phyloP scores from a whole-genome alignment of 768 basidiomycete genomes.

The Dacryopinax primogenitus region DNA sequence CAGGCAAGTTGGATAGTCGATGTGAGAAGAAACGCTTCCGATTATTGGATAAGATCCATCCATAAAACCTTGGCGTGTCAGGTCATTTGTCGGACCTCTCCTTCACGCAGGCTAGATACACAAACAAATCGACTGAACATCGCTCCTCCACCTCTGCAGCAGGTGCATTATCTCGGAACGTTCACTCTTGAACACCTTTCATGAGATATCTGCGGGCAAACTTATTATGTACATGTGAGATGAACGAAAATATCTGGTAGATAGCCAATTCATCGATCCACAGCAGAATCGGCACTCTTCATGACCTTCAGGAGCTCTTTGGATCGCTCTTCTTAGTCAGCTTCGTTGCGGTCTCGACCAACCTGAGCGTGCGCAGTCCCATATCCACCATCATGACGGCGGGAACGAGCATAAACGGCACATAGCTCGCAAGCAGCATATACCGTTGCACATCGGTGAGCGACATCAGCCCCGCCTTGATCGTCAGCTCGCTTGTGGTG shows the following conservation, averaged over 20 bases:
- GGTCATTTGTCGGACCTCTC: not conserved
- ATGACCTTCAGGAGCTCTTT: not conserved
- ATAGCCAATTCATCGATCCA: too few relatives aligned
- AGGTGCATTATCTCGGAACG: too few relatives aligned
- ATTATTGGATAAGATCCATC: not conserved
- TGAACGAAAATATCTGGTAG: too few relatives aligned
- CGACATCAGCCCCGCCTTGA: constrained; percentile 27
- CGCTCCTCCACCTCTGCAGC: not conserved
- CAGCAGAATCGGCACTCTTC: too few relatives aligned
- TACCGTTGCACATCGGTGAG: constrained; percentile 41
- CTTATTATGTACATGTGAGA: too few relatives aligned
- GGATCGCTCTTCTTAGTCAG: not conserved
- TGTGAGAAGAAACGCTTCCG: not conserved
- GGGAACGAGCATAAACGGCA: constrained; percentile 65
- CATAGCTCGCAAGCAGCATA: constrained; percentile 52
- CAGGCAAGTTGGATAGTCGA: not conserved
- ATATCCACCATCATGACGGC: constrained; percentile 64
- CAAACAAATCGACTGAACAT: not conserved
- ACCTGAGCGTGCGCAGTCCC: constrained; percentile 24
- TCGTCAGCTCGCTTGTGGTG: constrained; percentile 22
- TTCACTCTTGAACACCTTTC: too few relatives aligned
- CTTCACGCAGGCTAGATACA: too few relatives aligned
- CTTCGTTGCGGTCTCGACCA: constrained; percentile 9
- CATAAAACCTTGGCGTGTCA: not conserved
- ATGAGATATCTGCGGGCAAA: too few relatives aligned